These are phyloP conservation scores for Pouteria campechiana DNA, from an alignment of 179 eudicot species.

Conservation along the genomic window DNA sequence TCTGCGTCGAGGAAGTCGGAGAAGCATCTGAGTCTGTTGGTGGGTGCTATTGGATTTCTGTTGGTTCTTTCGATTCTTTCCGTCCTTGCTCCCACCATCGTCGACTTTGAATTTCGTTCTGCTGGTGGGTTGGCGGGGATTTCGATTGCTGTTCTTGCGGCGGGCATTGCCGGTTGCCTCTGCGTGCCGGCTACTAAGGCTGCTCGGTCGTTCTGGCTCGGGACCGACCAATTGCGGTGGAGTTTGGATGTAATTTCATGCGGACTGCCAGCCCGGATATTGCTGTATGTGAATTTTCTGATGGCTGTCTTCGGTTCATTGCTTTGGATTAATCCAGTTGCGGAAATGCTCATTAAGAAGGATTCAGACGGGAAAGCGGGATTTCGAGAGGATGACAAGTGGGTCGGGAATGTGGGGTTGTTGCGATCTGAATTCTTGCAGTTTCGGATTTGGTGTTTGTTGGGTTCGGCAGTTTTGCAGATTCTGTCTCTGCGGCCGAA, in stretches of 20 bases:
- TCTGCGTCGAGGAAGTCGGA: conserved; percentile 72
- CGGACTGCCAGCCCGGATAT: conserved; percentile 56
- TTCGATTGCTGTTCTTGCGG: conserved; percentile 35
- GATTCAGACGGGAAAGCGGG: conserved; percentile 12
- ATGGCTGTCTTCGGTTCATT: conserved; percentile 47
- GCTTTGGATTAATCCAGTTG: conserved; percentile 77
- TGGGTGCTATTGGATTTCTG: conserved; percentile 48
- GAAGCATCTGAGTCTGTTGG: conserved; percentile 48
- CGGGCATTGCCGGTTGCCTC: conserved; percentile 44
- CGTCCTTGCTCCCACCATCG: conserved; percentile 29
- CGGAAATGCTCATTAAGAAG: conserved; percentile 41
- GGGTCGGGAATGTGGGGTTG: conserved; percentile 69
- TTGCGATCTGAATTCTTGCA: conserved; percentile 33
- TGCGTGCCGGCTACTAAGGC: conserved; percentile 58
- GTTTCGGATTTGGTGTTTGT: conserved; percentile 55
- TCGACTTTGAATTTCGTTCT: conserved; percentile 47
- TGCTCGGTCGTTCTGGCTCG: conserved; percentile 89
- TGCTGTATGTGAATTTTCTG: conserved; percentile 51
- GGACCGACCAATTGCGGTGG: conserved; percentile 82
- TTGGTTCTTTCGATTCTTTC: conserved; percentile 31
- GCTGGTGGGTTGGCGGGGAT: conserved; percentile 56
- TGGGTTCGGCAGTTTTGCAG: conserved; percentile 47
- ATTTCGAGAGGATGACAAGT: conserved; percentile 11
- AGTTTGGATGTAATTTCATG: conserved; percentile 57
- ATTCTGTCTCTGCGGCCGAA: conserved; percentile 52